Percentiles rank a stretch among this genome's conserved stretches.
Evolutionary conservation across 441 rosid species (phyloP).

Genomic region (Erysimum pusillum): DNA sequence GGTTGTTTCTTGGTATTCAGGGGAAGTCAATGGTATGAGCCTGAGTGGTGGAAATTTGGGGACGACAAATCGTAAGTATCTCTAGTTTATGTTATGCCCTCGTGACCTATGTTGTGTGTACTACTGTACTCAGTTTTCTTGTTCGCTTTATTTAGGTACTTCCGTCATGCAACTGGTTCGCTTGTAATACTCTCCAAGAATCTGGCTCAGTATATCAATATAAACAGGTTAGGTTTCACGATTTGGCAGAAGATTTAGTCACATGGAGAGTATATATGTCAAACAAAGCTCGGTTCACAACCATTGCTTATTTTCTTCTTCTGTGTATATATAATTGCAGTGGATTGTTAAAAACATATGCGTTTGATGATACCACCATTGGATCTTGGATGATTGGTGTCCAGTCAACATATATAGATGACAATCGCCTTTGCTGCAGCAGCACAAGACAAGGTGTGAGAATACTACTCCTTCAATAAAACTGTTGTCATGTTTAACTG

Average conservation of each 20-base stretch:
- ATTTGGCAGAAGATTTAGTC: constrained; percentile 1
- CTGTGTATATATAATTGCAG: constrained; percentile 55
- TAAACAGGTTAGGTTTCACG: constrained; percentile 74
- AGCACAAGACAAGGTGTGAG: constrained; percentile 85
- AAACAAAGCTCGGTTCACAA: constrained; percentile 12
- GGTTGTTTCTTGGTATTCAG: constrained; percentile 55
- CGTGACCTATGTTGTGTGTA: not conserved
- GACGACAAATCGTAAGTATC: constrained; percentile 88
- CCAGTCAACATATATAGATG: constrained; percentile 86
- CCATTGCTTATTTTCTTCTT: not conserved
- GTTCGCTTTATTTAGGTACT: constrained; percentile 67
- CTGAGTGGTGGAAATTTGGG: constrained; percentile 99
- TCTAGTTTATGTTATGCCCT: not conserved
- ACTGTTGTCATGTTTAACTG: constrained; percentile 13
- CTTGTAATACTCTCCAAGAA: constrained; percentile 84
- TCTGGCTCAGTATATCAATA: constrained; percentile 82
- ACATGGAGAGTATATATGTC: constrained; percentile 12
- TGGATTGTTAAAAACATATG: constrained; percentile 88
- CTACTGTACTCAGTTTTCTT: constrained; percentile 18
- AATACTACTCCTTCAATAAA: constrained; percentile 16
- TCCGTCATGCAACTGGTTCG: constrained; percentile 86
- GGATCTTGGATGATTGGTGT: constrained; percentile 99
- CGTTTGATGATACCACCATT: constrained; percentile 82
- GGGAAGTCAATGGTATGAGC: constrained; percentile 96
- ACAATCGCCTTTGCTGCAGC: constrained; percentile 88